These are phyloP conservation scores for Ettlia oleoabundans DNA, from an alignment of 139 green algal genomes.

Conservation along the genomic window DNA sequence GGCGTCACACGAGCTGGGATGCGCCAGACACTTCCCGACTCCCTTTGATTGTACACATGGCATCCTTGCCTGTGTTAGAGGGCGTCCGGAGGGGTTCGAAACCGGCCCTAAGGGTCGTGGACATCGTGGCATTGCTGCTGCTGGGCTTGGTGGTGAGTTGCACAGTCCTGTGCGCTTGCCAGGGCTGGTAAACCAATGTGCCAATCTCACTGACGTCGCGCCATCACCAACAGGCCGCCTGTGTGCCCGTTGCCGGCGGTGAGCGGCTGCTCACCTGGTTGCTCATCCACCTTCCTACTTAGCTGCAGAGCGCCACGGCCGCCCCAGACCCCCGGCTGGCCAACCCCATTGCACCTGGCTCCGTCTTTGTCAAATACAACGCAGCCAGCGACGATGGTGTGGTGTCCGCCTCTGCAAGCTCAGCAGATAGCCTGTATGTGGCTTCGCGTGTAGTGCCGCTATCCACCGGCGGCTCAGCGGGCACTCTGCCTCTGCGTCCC, in stretches of 20 bases:
- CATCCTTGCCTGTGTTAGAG: not conserved
- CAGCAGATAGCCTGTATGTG: not conserved
- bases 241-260: too few species aligned
- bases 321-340: not conserved
- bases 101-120: too few species aligned
- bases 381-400: too few species aligned
- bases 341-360: not conserved
- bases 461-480: not conserved
- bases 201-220: too few species aligned
- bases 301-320: not conserved
- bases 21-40: too few species aligned
- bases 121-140: not conserved
- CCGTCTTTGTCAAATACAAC: not conserved
- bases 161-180: not conserved
- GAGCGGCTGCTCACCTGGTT: not conserved
- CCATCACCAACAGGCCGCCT: too few species aligned
- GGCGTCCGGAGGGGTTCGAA: too few species aligned
- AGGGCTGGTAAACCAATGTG: too few species aligned
- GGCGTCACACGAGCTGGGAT: too few species aligned
- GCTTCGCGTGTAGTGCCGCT: not conserved
- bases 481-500: not conserved
- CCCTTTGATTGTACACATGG: too few species aligned
- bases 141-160: not conserved
- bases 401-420: not conserved
- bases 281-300: not conserved